Conservation (phyloP, 129 eudicot genomes). For the Flaveria bidentis region DNA sequence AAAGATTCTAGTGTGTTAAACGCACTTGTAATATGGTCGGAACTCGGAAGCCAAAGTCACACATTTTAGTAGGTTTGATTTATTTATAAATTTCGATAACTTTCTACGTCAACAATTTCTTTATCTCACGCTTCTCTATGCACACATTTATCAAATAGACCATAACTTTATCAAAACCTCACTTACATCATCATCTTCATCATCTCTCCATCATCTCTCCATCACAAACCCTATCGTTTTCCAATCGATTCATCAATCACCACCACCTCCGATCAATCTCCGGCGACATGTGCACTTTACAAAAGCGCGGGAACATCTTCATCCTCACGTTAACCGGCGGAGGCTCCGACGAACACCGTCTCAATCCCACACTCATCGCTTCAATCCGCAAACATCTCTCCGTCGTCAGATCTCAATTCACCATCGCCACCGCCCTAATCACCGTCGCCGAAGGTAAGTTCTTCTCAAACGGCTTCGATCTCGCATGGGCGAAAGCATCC, state of each 20-base stretch:
- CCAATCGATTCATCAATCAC: background rate
- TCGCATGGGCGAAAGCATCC: slow-evolving; percentile 59
- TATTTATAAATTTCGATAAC: too few relatives aligned
- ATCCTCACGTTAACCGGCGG: slow-evolving; percentile 59
- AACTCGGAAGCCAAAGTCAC: too few relatives aligned
- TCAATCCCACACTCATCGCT: slow-evolving; percentile 62
- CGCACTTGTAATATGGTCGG: too few relatives aligned
- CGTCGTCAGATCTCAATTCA: slow-evolving; percentile 54
- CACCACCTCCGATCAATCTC: too few relatives aligned
- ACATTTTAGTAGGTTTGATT: too few relatives aligned
- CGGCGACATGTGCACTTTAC: slow-evolving; percentile 55
- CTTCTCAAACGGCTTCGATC: slow-evolving; percentile 90
- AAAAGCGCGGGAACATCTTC: slow-evolving; percentile 66
- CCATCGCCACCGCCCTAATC: slow-evolving; percentile 53
- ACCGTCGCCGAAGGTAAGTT: slow-evolving; percentile 64
- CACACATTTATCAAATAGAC: too few relatives aligned
- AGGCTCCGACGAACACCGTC: slow-evolving; percentile 57
- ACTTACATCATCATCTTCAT: background rate
- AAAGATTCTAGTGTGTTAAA: too few relatives aligned
- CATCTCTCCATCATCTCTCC: background rate
- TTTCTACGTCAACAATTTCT: too few relatives aligned
- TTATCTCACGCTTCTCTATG: too few relatives aligned
- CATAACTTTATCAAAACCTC: too few relatives aligned
- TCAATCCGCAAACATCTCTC: slow-evolving; percentile 58
- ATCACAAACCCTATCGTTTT: background rate